Evolutionary conservation across 2,329 filamentous ascomycete genomes (phyloP).

Genomic region (Paraphaeosphaeria sporulosa): DNA sequence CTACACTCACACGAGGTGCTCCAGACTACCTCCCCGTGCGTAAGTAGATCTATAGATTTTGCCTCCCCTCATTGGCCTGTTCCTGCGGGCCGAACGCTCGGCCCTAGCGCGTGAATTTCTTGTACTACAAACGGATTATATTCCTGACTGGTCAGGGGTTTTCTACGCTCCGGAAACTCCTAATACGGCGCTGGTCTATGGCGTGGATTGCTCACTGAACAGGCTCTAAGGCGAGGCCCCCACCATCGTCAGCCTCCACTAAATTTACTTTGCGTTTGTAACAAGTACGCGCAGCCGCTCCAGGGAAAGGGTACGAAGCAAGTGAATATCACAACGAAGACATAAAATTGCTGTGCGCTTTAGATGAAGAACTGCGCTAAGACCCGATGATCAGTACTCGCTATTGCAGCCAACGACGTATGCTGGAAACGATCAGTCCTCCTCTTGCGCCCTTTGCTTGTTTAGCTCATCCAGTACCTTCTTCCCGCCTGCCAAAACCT

Average conservation of each 20-base stretch:
- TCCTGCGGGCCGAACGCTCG: too few species aligned
- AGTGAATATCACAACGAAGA: neutral
- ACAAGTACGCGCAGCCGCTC: neutral
- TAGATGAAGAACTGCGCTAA: neutral
- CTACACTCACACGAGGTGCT: too few species aligned
- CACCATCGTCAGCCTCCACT: neutral
- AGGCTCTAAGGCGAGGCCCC: neutral
- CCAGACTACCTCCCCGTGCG: too few species aligned
- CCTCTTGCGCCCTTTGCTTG: conserved; percentile 31
- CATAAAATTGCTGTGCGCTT: neutral
- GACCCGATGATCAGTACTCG: neutral
- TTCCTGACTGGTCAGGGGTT: too few species aligned
- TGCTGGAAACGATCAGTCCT: conserved; percentile 19
- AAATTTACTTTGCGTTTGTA: neutral
- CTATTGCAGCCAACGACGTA: neutral
- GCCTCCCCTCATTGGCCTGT: too few species aligned
- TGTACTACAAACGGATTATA: too few species aligned
- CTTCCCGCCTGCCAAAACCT: conserved; percentile 42
- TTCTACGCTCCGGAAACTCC: too few species aligned
- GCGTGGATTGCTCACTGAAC: too few species aligned
- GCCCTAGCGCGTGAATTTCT: too few species aligned
- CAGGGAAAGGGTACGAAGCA: neutral
- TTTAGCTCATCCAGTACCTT: conserved; percentile 42
- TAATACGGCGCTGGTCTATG: too few species aligned
- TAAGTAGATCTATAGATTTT: too few species aligned